A percentile compares a stretch with the other conserved stretches of the same genome.
Evolutionary conservation across 441 rosid genomes (phyloP).

Genomic region (Dalechampia spathulata): DNA sequence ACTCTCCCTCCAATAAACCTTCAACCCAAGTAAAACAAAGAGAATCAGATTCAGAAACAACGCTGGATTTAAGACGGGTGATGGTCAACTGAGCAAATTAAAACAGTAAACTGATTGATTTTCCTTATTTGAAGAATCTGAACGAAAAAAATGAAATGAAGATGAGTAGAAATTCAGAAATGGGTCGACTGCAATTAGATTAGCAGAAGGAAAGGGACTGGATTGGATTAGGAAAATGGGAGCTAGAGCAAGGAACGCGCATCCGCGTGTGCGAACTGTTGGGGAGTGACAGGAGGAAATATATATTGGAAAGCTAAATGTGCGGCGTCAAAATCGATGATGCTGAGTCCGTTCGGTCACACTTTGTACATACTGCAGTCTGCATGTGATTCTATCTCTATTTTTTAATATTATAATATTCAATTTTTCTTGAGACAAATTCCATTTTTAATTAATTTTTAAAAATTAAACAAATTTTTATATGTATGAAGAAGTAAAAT

Average conservation of each 20-base stretch:
- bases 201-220: no score
- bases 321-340: neutral
- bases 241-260: neutral
- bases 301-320: neutral
- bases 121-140: no score
- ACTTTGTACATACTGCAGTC: no score
- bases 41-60: neutral
- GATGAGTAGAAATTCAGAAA: neutral
- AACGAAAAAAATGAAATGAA: neutral
- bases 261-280: neutral
- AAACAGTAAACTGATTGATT: no score
- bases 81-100: no score
- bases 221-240: neutral
- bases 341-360: conserved; percentile 1
- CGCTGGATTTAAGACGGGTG: neutral
- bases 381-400: no score
- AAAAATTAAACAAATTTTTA: no score
- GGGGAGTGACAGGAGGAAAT: neutral
- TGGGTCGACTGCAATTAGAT: neutral
- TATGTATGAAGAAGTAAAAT: no score
- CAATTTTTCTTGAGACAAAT: no score
- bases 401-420: no score
- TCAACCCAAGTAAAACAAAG: neutral
- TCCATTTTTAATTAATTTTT: no score
- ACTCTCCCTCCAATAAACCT: neutral